phyloP scores from a whole-genome alignment of 2,329 filamentous ascomycete species.

The Aspergillus fumigatus region DNA sequence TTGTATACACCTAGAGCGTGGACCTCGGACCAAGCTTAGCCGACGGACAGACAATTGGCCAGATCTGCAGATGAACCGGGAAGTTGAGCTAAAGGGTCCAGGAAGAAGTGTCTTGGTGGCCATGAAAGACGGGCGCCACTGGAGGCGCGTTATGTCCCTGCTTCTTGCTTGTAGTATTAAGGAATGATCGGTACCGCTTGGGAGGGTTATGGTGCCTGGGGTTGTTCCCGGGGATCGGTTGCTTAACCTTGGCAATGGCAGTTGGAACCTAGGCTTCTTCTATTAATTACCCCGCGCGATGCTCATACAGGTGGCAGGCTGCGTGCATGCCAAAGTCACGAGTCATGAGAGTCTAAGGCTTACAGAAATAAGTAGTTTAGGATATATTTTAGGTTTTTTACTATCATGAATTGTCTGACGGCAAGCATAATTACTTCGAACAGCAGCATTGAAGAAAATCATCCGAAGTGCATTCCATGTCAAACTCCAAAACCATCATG shows the following conservation, averaged over 20 bases:
- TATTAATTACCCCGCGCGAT: constrained; percentile 8
- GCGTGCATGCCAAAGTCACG: too few species aligned
- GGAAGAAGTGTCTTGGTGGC: constrained; percentile 7
- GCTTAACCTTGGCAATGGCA: not conserved
- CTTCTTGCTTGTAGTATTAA: not conserved
- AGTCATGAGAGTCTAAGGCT: not conserved
- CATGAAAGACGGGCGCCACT: not conserved
- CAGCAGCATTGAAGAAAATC: not conserved
- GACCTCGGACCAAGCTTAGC: constrained; percentile 7
- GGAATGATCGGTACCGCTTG: not conserved
- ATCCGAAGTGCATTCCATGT: constrained; percentile 17
- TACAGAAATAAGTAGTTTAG: not conserved
- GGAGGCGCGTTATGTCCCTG: constrained; percentile 1
- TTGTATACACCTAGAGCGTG: constrained; percentile 3
- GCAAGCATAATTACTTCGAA: not conserved
- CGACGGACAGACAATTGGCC: not conserved
- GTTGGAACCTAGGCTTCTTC: constrained; percentile 9
- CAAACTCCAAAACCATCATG: constrained; percentile 30
- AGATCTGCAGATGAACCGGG: constrained; percentile 8
- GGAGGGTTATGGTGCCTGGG: not conserved
- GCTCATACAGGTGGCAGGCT: not conserved
- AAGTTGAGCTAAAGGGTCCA: constrained; percentile 3
- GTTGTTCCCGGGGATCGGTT: not conserved
- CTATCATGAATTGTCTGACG: not conserved
- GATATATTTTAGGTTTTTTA: not conserved